phyloP scores from a whole-genome alignment of 1,284 basidiomycete genomes.

The Rhodotorula sp. region DNA sequence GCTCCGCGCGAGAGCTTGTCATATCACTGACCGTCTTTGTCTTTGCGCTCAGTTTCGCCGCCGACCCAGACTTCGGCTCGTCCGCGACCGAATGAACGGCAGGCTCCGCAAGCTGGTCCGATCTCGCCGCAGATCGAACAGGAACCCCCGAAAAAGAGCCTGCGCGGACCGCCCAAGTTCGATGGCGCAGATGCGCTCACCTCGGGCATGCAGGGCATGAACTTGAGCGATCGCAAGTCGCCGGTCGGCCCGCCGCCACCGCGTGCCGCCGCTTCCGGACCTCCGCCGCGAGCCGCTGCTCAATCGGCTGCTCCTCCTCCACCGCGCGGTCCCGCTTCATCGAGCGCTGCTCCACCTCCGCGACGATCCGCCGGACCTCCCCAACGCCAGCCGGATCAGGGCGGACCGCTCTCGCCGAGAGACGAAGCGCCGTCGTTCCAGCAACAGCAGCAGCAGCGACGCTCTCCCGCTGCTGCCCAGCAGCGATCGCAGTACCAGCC shows the following conservation, averaged over 20 bases:
- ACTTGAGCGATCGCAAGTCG: neutral
- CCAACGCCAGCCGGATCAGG: neutral
- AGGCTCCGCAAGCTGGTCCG: neutral
- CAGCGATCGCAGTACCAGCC: constrained; percentile 4
- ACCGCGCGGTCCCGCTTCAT: neutral
- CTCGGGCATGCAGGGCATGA: constrained; percentile 4
- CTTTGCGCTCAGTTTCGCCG: neutral
- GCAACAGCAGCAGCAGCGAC: neutral
- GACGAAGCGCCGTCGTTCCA: neutral
- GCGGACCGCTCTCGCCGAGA: neutral
- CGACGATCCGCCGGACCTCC: neutral
- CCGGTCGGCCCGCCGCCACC: neutral
- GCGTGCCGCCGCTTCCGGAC: neutral
- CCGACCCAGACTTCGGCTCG: neutral
- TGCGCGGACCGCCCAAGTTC: neutral
- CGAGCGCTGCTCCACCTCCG: neutral
- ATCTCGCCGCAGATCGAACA: neutral
- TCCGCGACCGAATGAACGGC: neutral
- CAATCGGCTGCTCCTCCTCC: neutral
- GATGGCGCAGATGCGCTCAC: constrained; percentile 5
- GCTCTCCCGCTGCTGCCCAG: neutral
- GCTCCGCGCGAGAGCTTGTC: neutral
- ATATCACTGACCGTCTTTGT: neutral
- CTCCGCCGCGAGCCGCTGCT: neutral
- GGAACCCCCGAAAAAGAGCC: neutral